phyloP scores from a whole-genome alignment of 768 basidiomycete species.

The Lentinula detonsa region DNA sequence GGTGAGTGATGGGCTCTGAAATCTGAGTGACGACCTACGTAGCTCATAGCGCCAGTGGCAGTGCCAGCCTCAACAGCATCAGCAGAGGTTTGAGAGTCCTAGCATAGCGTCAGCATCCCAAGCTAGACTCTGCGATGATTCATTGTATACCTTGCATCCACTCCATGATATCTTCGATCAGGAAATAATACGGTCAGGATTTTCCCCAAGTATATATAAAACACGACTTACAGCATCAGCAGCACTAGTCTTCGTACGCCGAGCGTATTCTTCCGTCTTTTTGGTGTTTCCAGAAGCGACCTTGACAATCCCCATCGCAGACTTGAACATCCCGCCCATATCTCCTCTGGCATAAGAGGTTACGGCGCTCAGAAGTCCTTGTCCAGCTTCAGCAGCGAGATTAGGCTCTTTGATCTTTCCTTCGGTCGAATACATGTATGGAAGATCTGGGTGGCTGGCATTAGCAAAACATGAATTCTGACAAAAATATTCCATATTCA shows the following conservation, averaged over 20 bases:
- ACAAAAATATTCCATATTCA: slow-evolving; percentile 20
- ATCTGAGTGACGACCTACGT: slow-evolving; percentile 33
- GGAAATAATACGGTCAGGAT: not conserved
- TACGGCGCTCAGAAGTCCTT: slow-evolving; percentile 76
- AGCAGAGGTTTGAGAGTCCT: slow-evolving; percentile 78
- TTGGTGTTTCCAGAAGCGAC: slow-evolving; percentile 59
- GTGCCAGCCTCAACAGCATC: slow-evolving; percentile 62
- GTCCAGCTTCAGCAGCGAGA: slow-evolving; percentile 78
- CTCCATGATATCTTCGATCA: slow-evolving; percentile 70
- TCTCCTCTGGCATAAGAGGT: slow-evolving; percentile 75
- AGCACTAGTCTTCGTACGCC: slow-evolving; percentile 63
- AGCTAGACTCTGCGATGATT: not conserved
- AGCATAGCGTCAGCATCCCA: not conserved
- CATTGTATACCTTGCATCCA: slow-evolving; percentile 41
- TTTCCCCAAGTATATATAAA: not conserved
- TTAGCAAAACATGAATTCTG: not conserved
- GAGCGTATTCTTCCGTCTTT: slow-evolving; percentile 58
- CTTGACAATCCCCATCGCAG: slow-evolving; percentile 71
- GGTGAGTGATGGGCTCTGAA: not conserved
- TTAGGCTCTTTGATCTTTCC: slow-evolving; percentile 96
- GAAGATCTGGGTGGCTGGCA: slow-evolving; percentile 42
- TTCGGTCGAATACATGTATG: slow-evolving; percentile 89
- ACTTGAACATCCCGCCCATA: slow-evolving; percentile 69
- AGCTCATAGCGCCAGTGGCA: slow-evolving; percentile 78
- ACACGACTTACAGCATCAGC: slow-evolving; percentile 75